Base-by-base conservation (phyloP, 192 early-diverging fungal genomes). In the Mortierella antarctica region DNA sequence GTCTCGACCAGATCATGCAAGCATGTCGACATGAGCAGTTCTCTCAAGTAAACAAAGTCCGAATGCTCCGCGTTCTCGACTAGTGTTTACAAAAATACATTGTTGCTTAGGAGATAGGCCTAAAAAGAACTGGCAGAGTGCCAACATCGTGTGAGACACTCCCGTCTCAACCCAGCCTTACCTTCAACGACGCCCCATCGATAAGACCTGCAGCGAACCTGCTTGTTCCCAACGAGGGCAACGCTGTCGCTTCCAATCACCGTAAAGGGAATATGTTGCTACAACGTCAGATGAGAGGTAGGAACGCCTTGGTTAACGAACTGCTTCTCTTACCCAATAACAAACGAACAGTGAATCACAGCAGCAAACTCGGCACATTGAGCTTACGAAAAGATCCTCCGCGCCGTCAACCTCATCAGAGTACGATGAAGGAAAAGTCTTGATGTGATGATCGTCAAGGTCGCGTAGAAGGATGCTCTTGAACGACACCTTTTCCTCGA, bases 1-100 rank as follows among this genome's bases (percentile, higher is more conserved):
- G 91, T 92, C 31, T 93, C 92, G 63, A 95, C 92, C 49, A 96
- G 76, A 60, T 96, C 95, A 68, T 93, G 91, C 48, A 96, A 82
- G 62, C 86, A 87, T 40, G 85, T 83, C 57, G 84, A 69, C 86
- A 94, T 92, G 12, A 94, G 65, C n/a, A 93, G 65, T 60, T 94
- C 89, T 40, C 93, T 84, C 42, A 95, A 75, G 72, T 87, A 83
- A 23, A 91, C 86, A 82, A 95, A 93, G 77, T 95, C 94, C 57
- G 88, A 89, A 82, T 95, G 94, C 59, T 91, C 82, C 21, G 89
- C 84, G 79, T 93, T 93, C 83, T 94, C 93, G 48, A 94, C 92
- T 87, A 56, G 8, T 42, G 39, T 67, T 42, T 21, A 59, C 21
- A 49, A 67, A 23, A 55, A 56, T 50, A 47, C 21, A 39, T 46